Evolutionary conservation across 495 filamentous ascomycete genomes (phyloP).

Genomic region (Aspergillus baeticus): DNA sequence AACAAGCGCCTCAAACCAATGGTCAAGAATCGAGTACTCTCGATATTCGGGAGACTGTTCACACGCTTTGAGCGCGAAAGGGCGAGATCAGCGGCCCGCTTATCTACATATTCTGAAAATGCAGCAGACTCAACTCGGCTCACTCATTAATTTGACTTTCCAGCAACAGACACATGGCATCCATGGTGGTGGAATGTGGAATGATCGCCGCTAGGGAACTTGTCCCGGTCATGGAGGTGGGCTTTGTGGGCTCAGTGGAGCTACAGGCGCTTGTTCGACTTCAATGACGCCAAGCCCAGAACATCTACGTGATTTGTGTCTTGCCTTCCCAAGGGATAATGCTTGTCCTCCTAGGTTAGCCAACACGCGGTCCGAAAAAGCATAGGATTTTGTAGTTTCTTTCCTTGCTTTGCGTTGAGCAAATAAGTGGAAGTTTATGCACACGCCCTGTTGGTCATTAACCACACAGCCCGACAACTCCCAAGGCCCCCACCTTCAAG

Average conservation of each 20-base stretch:
- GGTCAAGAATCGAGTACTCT: too few species aligned
- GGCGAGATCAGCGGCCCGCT: background rate
- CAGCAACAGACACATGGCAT: constrained; percentile 26
- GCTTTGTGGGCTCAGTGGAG: background rate
- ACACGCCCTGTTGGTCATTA: too few species aligned
- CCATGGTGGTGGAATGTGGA: constrained; percentile 20
- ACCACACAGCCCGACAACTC: too few species aligned
- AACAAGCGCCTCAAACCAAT: too few species aligned
- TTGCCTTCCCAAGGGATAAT: constrained; percentile 12
- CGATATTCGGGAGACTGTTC: too few species aligned
- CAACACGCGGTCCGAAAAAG: constrained; percentile 11
- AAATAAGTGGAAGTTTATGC: too few species aligned
- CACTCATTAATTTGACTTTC: constrained; percentile 20
- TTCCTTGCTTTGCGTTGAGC: background rate
- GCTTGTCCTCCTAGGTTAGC: constrained; percentile 13
- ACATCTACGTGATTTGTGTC: constrained; percentile 8
- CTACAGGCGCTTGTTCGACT: constrained; percentile 17
- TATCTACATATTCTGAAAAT: background rate
- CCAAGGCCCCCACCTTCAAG: too few species aligned
- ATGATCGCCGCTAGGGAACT: constrained; percentile 26
- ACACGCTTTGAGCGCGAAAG: too few species aligned
- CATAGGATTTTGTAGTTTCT: background rate
- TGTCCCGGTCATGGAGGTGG: constrained; percentile 13
- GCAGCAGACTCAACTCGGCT: background rate
- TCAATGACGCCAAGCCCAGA: constrained; percentile 8